A percentile compares a stretch with the other conserved stretches of the same genome.
phyloP scores from a whole-genome alignment of 2,329 filamentous ascomycete genomes.

The Talaromyces sp. region DNA sequence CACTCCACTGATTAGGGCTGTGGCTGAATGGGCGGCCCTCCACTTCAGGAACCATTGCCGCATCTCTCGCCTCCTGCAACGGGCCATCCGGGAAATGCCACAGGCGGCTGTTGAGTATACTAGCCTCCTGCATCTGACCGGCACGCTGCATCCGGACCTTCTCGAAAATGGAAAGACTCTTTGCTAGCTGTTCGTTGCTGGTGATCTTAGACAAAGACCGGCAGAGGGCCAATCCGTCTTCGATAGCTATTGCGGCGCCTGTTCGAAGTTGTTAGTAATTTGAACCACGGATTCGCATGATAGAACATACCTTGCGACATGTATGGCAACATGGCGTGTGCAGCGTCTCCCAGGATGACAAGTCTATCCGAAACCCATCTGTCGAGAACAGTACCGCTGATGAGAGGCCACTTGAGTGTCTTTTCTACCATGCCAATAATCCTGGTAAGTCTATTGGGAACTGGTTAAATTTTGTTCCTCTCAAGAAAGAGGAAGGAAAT shows the following conservation, averaged over 20 bases:
- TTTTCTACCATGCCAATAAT: conserved; percentile 48
- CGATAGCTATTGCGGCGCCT: conserved; percentile 61
- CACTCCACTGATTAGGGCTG: conserved; percentile 48
- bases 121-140: conserved; percentile 42
- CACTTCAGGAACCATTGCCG: conserved; percentile 39
- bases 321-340: conserved; percentile 61
- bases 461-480: neutral
- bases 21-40: conserved; percentile 30
- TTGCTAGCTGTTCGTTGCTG: conserved; percentile 20
- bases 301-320: conserved; percentile 24
- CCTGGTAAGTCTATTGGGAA: conserved; percentile 18
- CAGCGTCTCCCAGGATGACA: conserved; percentile 50
- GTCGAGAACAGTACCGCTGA: conserved; percentile 47
- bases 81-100: conserved; percentile 47
- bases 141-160: conserved; percentile 29
- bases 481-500: conserved; percentile 15
- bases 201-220: conserved; percentile 25
- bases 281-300: conserved; percentile 16
- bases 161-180: conserved; percentile 36
- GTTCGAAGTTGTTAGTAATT: neutral
- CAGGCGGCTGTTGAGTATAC: conserved; percentile 43
- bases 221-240: conserved; percentile 63
- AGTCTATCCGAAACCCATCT: conserved; percentile 37
- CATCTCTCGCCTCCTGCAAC: conserved; percentile 39
- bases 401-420: conserved; percentile 65